Percentiles rank a stretch among this genome's conserved stretches.
phyloP scores from a whole-genome alignment of 805 yeast species.

The Ogataea ganodermae region DNA sequence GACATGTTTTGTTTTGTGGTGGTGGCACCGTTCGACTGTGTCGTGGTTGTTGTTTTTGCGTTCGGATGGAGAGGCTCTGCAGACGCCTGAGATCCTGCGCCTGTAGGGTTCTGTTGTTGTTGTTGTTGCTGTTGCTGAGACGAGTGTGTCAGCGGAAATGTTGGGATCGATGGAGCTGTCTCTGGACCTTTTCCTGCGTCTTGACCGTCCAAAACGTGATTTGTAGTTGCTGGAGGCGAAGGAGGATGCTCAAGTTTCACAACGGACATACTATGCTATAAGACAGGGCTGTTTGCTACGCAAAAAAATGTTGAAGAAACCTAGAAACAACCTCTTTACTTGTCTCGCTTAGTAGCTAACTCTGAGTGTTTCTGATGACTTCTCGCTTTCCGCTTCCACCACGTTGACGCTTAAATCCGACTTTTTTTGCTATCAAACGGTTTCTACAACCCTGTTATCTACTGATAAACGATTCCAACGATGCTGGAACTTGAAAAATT shows the following conservation, averaged over 20 bases:
- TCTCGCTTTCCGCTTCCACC: slow-evolving; percentile 3
- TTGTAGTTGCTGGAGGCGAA: slow-evolving; percentile 4
- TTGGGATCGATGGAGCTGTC: neutral
- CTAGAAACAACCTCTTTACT: neutral
- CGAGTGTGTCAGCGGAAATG: slow-evolving; percentile 5
- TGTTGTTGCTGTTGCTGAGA: neutral
- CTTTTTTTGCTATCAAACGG: slow-evolving; percentile 4
- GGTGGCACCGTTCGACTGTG: slow-evolving; percentile 61
- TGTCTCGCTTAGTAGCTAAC: neutral
- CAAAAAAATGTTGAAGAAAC: neutral
- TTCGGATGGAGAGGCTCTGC: slow-evolving; percentile 51
- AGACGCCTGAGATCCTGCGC: slow-evolving; percentile 10
- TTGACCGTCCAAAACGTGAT: slow-evolving; percentile 3
- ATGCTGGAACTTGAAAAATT: slow-evolving; percentile 6
- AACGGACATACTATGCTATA: slow-evolving; percentile 5
- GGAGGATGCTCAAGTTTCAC: slow-evolving; percentile 4
- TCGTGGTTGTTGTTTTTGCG: slow-evolving; percentile 58
- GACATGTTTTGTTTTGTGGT: slow-evolving; percentile 65
- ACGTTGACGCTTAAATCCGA: neutral
- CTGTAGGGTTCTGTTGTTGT: neutral
- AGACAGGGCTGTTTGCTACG: neutral
- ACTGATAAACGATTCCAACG: slow-evolving; percentile 11
- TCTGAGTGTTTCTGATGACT: neutral
- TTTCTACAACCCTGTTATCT: slow-evolving; percentile 5
- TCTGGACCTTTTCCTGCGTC: neutral